Evolutionary conservation across 2,329 filamentous ascomycete genomes (phyloP).

Genomic region (Acrocalymma vagum): DNA sequence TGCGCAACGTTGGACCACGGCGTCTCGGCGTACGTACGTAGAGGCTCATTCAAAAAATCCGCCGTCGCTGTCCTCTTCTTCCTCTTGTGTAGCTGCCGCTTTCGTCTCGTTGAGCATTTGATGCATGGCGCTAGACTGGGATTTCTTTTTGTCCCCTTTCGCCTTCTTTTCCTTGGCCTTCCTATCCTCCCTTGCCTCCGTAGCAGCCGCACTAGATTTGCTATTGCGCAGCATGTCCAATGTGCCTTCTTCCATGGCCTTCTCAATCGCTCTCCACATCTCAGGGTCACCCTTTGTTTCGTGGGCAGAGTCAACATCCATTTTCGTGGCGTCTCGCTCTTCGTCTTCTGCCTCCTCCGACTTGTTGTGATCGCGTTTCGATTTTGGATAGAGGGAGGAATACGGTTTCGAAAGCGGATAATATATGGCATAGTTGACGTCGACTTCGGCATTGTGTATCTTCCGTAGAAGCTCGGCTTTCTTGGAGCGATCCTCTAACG

Average conservation of each 20-base stretch:
- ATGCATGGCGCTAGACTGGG: conserved; percentile 13
- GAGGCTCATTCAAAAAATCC: conserved; percentile 47
- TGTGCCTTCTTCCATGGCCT: conserved; percentile 67
- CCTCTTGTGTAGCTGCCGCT: conserved; percentile 23
- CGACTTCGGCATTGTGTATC: conserved; percentile 75
- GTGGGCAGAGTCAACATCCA: conserved; percentile 42
- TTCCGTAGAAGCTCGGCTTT: conserved; percentile 62
- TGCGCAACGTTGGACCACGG: background rate
- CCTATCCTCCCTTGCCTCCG: conserved; percentile 30
- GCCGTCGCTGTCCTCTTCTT: conserved; percentile 46
- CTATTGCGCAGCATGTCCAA: conserved; percentile 67
- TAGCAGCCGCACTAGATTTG: conserved; percentile 33
- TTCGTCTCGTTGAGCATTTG: conserved; percentile 31
- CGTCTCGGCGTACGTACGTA: background rate
- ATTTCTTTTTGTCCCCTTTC: conserved; percentile 25
- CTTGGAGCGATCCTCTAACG: conserved; percentile 59
- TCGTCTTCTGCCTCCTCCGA: conserved; percentile 27
- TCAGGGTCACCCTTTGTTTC: conserved; percentile 60
- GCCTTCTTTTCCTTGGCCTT: conserved; percentile 22
- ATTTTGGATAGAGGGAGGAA: conserved; percentile 62
- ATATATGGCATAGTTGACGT: conserved; percentile 77
- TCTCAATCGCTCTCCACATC: conserved; percentile 75
- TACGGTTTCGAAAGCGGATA: conserved; percentile 77
- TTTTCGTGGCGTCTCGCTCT: conserved; percentile 33
- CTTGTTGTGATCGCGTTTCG: conserved; percentile 30